phyloP scores from a whole-genome alignment of 345 rosid species.

The Eucalyptus curtisii region DNA sequence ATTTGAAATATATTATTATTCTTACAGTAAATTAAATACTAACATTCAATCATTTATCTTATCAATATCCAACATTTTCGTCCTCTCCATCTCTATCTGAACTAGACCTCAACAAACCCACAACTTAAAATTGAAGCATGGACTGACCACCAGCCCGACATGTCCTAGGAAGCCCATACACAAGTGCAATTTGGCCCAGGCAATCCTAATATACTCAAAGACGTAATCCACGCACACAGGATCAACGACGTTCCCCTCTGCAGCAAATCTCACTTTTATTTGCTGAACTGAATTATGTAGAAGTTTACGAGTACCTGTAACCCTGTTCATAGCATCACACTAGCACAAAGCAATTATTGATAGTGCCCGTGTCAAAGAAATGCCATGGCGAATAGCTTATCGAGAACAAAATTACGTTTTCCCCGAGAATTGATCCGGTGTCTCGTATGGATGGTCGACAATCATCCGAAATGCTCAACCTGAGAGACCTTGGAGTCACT shows the following conservation, averaged over 20 bases:
- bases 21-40: no score
- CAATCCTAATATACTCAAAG: background rate
- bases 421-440: background rate
- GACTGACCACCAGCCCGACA: background rate
- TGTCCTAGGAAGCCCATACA: background rate
- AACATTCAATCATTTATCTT: fast-evolving
- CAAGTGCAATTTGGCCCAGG: background rate
- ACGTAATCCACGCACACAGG: background rate
- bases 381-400: background rate
- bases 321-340: no score
- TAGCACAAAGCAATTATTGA: no score
- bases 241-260: background rate
- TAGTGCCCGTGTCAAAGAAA: background rate
- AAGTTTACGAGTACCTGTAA: no score
- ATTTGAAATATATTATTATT: no score
- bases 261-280: background rate
- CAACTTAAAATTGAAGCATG: no score
- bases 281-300: background rate
- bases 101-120: no score
- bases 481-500: background rate
- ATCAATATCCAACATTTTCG: background rate
- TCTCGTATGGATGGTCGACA: background rate
- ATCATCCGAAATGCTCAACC: background rate
- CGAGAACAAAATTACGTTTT: background rate
- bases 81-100: no score